phyloP scores from a whole-genome alignment of 768 basidiomycete species.

The Leucogyrophana mollusca region DNA sequence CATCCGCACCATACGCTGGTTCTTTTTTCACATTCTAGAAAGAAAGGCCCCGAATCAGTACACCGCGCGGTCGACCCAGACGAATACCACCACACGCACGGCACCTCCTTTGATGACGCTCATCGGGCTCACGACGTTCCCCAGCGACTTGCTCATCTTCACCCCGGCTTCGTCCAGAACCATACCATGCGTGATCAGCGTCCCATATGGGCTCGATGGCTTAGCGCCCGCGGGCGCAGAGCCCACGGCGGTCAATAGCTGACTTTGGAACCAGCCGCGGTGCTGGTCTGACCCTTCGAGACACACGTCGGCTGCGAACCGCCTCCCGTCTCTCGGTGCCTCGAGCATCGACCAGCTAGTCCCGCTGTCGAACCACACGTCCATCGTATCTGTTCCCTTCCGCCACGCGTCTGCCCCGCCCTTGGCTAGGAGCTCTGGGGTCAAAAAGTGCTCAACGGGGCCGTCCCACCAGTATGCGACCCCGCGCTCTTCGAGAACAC shows the following conservation, averaged over 20 bases:
- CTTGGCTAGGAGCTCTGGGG: constrained; percentile 51
- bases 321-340: constrained; percentile 37
- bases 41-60: constrained; percentile 3
- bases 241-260: constrained; percentile 79
- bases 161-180: constrained; percentile 86
- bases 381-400: constrained; percentile 94
- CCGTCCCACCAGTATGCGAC: constrained; percentile 92
- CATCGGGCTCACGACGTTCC: constrained; percentile 87
- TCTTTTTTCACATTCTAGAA: constrained; percentile 63
- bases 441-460: constrained; percentile 77
- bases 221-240: constrained; percentile 33
- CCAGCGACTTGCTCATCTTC: constrained; percentile 97
- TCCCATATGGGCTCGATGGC: constrained; percentile 58
- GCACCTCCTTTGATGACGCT: constrained; percentile 74
- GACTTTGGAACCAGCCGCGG: constrained; percentile 98
- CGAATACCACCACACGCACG: constrained; percentile 40
- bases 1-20: constrained; percentile 83
- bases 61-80: background rate
- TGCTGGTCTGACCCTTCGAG: constrained; percentile 97
- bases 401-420: constrained; percentile 50
- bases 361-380: constrained; percentile 99
- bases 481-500: constrained; percentile 70
- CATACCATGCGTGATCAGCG: constrained; percentile 95
- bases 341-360: constrained; percentile 85
- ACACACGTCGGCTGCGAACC: constrained; percentile 75